Evolutionary conservation across 768 basidiomycete genomes (phyloP).

Genomic region (Termitomyces eurrhizus): DNA sequence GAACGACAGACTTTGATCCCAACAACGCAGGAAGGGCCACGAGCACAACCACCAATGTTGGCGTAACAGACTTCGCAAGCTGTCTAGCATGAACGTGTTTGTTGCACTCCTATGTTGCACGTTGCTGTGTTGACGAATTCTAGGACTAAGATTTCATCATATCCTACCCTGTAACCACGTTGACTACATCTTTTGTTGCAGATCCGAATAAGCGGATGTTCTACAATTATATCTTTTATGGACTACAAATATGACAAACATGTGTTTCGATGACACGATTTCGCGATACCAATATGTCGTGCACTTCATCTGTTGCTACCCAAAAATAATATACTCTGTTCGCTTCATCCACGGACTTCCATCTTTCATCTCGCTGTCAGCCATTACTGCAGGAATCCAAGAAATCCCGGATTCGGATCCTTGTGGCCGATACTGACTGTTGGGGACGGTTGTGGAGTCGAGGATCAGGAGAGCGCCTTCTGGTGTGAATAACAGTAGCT

Average conservation of each 20-base stretch:
- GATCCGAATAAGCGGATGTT: neutral
- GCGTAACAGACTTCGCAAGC: slow-evolving; percentile 5
- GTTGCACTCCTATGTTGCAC: neutral
- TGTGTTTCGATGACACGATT: neutral
- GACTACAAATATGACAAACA: neutral
- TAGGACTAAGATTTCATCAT: neutral
- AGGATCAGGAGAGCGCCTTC: neutral
- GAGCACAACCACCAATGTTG: slow-evolving; percentile 24
- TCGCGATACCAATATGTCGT: neutral
- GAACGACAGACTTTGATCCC: slow-evolving; percentile 28
- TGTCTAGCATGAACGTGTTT: neutral
- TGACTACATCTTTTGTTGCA: neutral
- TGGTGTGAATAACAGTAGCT: neutral
- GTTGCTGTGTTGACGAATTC: neutral
- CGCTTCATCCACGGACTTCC: neutral
- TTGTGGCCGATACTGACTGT: neutral
- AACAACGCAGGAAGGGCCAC: slow-evolving; percentile 22
- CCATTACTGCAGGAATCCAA: neutral
- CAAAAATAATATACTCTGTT: neutral
- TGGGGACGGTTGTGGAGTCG: neutral
- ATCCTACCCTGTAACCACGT: neutral
- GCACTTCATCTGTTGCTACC: slow-evolving; percentile 1
- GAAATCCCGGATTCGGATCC: slow-evolving; percentile 3
- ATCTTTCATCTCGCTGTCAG: neutral
- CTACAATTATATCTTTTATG: neutral